Conservation (phyloP, 1,284 basidiomycete species). For the Lignosus rhinocerotis region DNA sequence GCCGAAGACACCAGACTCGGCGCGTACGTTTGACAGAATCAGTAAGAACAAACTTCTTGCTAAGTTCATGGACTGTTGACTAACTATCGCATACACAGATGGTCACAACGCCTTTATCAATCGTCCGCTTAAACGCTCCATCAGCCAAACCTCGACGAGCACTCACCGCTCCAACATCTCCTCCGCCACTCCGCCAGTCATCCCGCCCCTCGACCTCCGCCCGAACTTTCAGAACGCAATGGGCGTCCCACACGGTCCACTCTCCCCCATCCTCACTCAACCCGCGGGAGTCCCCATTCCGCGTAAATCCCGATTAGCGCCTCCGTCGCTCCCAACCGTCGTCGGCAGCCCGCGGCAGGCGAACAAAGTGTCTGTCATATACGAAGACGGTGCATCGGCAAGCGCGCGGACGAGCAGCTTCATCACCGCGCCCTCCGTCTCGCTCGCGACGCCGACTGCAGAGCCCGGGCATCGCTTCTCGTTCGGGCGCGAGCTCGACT, state of each 20-base stretch:
- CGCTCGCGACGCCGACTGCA: constrained; percentile 20
- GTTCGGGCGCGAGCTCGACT: not conserved
- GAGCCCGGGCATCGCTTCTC: constrained; percentile 9
- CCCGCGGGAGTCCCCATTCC: constrained; percentile 16
- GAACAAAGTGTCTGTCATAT: constrained; percentile 35
- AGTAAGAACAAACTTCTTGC: constrained; percentile 9
- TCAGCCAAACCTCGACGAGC: constrained; percentile 57
- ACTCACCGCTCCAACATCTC: constrained; percentile 48
- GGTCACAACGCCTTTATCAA: constrained; percentile 49
- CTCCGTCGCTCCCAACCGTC: constrained; percentile 31
- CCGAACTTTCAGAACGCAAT: constrained; percentile 50
- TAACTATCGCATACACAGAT: constrained; percentile 2
- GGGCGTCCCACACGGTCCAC: constrained; percentile 3
- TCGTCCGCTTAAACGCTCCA: constrained; percentile 54
- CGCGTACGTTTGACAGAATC: constrained; percentile 23
- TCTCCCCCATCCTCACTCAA: constrained; percentile 32
- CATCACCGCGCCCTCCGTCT: constrained; percentile 49
- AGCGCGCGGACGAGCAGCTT: constrained; percentile 54
- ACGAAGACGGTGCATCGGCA: constrained; percentile 41
- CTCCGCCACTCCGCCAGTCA: constrained; percentile 43
- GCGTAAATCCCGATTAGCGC: constrained; percentile 34
- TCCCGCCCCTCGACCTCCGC: constrained; percentile 57
- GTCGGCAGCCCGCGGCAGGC: constrained; percentile 25
- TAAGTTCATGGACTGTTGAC: not conserved
- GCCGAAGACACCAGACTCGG: constrained; percentile 35